Evolutionary conservation across 805 yeast species (phyloP).

Genomic region (Lipomyces lipofer): DNA sequence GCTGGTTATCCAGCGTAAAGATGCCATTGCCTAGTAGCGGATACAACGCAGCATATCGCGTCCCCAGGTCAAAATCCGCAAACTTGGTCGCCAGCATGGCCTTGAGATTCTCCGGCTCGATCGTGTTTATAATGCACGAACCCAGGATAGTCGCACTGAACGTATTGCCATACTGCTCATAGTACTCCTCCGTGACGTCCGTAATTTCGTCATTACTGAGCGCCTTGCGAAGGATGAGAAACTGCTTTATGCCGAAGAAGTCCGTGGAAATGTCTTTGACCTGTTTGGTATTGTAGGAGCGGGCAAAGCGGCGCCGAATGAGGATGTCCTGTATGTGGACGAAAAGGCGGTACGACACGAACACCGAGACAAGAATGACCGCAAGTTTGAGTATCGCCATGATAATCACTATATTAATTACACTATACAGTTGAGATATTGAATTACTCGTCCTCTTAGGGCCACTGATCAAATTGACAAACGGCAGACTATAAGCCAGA

Average conservation of each 20-base stretch:
- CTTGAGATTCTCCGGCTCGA: conserved; percentile 40
- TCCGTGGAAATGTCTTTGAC: no score
- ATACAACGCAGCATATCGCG: conserved; percentile 32
- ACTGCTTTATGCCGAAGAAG: background rate
- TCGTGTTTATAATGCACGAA: background rate
- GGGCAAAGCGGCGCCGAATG: no score
- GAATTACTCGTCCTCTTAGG: no score
- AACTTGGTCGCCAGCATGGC: conserved; percentile 39
- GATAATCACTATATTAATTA: no score
- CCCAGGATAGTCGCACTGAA: background rate
- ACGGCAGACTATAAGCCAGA: no score
- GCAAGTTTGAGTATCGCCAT: no score
- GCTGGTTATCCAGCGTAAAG: conserved; percentile 40
- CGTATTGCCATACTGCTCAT: background rate
- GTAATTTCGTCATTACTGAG: background rate
- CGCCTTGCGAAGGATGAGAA: background rate
- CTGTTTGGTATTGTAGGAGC: no score
- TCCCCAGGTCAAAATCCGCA: conserved; percentile 38
- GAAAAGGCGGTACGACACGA: no score
- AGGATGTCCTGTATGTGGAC: no score
- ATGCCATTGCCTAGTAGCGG: conserved; percentile 42
- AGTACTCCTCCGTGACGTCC: background rate
- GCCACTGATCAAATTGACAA: no score
- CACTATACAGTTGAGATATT: no score
- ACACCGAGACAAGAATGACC: no score